Conservation (phyloP, 2,329 filamentous ascomycete species). For the Blumeria hordei region DNA sequence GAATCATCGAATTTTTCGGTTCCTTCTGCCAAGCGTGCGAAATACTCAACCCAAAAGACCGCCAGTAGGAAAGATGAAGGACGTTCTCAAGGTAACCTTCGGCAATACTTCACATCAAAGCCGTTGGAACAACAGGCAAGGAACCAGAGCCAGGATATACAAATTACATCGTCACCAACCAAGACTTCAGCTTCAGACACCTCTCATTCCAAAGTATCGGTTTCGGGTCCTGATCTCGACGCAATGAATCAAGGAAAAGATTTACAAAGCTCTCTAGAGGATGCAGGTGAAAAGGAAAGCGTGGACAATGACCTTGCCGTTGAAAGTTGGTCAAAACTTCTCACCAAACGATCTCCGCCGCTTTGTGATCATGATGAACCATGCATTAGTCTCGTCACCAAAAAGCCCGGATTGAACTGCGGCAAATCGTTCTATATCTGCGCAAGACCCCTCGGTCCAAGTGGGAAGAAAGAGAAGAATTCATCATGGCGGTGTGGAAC, state of each 20-base stretch:
- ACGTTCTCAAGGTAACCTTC: constrained; percentile 18
- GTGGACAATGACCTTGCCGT: constrained; percentile 25
- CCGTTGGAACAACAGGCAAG: background rate
- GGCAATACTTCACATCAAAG: constrained; percentile 10
- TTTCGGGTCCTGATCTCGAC: background rate
- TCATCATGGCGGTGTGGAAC: constrained; percentile 75
- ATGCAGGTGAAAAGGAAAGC: constrained; percentile 27
- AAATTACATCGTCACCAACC: background rate
- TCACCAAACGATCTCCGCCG: constrained; percentile 50
- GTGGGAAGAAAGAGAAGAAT: constrained; percentile 59
- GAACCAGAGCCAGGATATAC: background rate
- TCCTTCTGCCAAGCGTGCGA: background rate
- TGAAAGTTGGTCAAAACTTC: constrained; percentile 67
- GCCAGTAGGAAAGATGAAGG: constrained; percentile 20
- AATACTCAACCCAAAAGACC: background rate
- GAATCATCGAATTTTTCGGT: background rate
- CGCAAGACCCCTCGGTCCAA: constrained; percentile 53
- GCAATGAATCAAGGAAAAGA: background rate
- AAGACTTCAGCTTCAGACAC: background rate
- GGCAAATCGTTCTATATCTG: constrained; percentile 45
- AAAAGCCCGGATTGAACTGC: constrained; percentile 68
- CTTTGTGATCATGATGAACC: constrained; percentile 74
- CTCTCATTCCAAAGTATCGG: constrained; percentile 2
- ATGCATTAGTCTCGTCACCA: constrained; percentile 62
- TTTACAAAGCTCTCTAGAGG: background rate